These are phyloP conservation scores for Oropetium thomaeum DNA, from an alignment of 176 grass and related monocot species.

Conservation along the genomic window DNA sequence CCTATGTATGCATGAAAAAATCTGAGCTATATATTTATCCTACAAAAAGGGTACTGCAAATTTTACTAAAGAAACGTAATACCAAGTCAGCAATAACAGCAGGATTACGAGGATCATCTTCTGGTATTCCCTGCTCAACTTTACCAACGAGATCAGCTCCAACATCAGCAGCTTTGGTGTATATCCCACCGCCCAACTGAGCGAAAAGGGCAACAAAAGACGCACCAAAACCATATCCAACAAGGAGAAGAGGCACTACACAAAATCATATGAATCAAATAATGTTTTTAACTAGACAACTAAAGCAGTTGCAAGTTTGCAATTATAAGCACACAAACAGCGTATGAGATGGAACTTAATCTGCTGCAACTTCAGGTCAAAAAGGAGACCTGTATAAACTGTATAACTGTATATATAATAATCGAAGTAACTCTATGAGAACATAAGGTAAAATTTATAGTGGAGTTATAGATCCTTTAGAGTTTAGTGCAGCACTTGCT, in stretches of 20 bases:
- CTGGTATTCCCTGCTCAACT: conserved; percentile 98
- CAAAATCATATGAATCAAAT: conserved; percentile 36
- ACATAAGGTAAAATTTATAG: not conserved
- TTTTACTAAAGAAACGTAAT: conserved; percentile 42
- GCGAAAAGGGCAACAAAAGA: conserved; percentile 99
- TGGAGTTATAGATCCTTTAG: not conserved
- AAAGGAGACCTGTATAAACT: not conserved
- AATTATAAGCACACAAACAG: conserved; percentile 22
- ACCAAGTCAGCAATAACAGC: conserved; percentile 99
- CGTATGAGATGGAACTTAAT: not conserved
- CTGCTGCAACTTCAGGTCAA: not conserved
- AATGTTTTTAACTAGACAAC: conserved; percentile 2
- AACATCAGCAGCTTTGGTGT: conserved; percentile 98
- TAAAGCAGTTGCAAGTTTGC: not conserved
- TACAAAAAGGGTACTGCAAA: not conserved
- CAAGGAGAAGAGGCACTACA: conserved; percentile 99
- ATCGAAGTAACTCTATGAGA: not conserved
- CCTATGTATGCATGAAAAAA: conserved; percentile 24
- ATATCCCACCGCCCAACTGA: conserved; percentile 98
- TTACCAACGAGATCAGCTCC: conserved; percentile 99
- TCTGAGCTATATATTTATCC: not conserved
- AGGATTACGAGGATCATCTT: conserved; percentile 99
- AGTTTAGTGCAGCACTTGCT: not conserved
- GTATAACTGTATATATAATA: not conserved
- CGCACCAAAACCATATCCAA: conserved; percentile 98